Evolutionary conservation across 2,329 filamentous ascomycete species (phyloP).

Genomic region (Ophiostoma perfectum): DNA sequence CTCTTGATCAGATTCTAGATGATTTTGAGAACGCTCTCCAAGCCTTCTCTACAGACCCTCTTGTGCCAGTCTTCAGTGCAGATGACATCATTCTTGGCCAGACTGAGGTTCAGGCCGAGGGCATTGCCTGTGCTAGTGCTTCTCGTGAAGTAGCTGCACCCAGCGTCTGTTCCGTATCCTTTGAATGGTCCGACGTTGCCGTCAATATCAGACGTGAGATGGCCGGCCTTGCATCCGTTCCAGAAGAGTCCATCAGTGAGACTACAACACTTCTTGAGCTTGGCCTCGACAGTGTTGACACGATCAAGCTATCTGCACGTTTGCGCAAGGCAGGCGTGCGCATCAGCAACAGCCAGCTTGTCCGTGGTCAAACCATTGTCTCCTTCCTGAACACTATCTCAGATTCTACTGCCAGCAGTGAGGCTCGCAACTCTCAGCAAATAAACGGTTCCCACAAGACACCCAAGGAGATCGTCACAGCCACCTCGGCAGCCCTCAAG

Average conservation of each 20-base stretch:
- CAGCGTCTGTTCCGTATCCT: conserved; percentile 30
- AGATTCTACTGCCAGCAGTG: not conserved
- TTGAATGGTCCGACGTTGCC: conserved; percentile 56
- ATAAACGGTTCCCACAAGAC: not conserved
- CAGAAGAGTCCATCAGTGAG: conserved; percentile 47
- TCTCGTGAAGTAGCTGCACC: not conserved
- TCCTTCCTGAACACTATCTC: conserved; percentile 45
- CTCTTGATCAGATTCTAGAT: conserved; percentile 37
- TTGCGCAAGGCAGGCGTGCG: conserved; percentile 56
- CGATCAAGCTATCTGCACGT: conserved; percentile 73
- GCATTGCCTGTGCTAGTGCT: not conserved
- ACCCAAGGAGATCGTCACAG: not conserved
- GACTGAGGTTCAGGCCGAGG: not conserved
- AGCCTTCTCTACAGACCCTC: conserved; percentile 27
- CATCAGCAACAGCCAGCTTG: conserved; percentile 69
- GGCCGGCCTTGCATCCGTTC: conserved; percentile 53
- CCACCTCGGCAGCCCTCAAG: conserved; percentile 33
- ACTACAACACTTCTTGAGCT: conserved; percentile 69
- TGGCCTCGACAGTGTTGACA: conserved; percentile 86
- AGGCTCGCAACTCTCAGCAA: not conserved
- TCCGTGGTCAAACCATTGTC: conserved; percentile 63
- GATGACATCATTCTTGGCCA: conserved; percentile 9
- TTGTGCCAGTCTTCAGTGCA: not conserved
- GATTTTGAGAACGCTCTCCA: conserved; percentile 35
- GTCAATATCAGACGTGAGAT: conserved; percentile 55